Evolutionary conservation across 2,329 filamentous ascomycete genomes (phyloP).

Genomic region (Aspergillus sp.): DNA sequence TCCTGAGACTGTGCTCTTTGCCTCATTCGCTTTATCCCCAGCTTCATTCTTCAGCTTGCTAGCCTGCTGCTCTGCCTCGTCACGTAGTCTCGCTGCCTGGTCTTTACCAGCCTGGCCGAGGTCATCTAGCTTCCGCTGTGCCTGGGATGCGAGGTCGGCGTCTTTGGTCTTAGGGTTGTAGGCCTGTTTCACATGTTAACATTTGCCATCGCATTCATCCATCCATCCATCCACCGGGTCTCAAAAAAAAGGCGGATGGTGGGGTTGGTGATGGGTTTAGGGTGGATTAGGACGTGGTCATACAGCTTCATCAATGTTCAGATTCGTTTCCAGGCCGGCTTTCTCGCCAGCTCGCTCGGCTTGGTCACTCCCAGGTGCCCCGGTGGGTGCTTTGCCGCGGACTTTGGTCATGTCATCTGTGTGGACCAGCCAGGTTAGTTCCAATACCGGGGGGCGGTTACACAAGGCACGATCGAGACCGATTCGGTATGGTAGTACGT

Average conservation of each 20-base stretch:
- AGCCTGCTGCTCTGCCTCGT: conserved; percentile 54
- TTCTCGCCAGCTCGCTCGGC: conserved; percentile 65
- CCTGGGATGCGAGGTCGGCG: conserved; percentile 44
- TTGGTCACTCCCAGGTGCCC: conserved; percentile 49
- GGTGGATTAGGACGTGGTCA: conserved; percentile 32
- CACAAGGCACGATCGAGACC: no score
- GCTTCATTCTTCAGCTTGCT: conserved; percentile 75
- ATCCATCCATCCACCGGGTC: no score
- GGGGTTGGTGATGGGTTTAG: not conserved
- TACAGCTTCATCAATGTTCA: conserved; percentile 70
- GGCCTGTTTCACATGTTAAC: conserved; percentile 42
- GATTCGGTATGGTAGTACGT: conserved; percentile 33
- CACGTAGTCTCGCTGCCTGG: conserved; percentile 50
- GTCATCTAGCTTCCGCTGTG: conserved; percentile 57
- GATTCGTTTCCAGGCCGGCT: conserved; percentile 60
- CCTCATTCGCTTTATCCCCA: conserved; percentile 73
- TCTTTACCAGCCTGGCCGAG: conserved; percentile 58
- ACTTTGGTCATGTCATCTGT: conserved; percentile 76
- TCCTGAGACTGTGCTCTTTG: conserved; percentile 77
- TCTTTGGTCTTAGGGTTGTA: conserved; percentile 60
- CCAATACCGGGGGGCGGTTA: not conserved
- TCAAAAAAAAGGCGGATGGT: not conserved
- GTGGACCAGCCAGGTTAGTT: not conserved
- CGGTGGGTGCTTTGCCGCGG: conserved; percentile 63
- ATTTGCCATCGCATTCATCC: not conserved